A percentile compares a stretch with the other conserved stretches of the same genome.
Evolutionary conservation across 2,329 filamentous ascomycete genomes (phyloP).

Genomic region (Fusarium sp.): DNA sequence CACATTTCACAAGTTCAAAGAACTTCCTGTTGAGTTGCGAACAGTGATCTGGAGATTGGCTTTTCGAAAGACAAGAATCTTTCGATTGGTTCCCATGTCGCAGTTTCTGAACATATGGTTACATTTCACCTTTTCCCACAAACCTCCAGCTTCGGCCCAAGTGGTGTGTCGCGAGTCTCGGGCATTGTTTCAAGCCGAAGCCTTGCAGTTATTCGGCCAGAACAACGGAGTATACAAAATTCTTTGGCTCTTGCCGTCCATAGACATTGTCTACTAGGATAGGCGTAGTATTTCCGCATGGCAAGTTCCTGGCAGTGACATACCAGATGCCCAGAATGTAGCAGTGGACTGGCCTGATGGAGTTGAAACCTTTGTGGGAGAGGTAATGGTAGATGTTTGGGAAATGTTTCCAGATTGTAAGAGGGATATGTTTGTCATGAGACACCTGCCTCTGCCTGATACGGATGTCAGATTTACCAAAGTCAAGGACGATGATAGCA

Average conservation of each 20-base stretch:
- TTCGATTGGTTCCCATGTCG: neutral
- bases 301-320: neutral
- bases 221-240: neutral
- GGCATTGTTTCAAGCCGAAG: neutral
- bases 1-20: conserved; percentile 3
- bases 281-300: neutral
- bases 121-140: neutral
- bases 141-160: neutral
- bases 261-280: conserved; percentile 13
- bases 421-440: neutral
- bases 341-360: neutral
- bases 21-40: neutral
- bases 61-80: neutral
- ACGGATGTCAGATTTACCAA: neutral
- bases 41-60: neutral
- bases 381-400: neutral
- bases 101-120: neutral
- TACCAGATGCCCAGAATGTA: neutral
- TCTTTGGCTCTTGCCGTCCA: neutral
- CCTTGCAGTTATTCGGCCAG: neutral
- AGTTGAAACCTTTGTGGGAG: neutral
- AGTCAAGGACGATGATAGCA: accelerated
- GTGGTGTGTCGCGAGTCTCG: conserved; percentile 5
- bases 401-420: neutral
- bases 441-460: neutral